phyloP scores from a whole-genome alignment of 1,139 yeast genomes.

The Geotrichum cucujoidarum region DNA sequence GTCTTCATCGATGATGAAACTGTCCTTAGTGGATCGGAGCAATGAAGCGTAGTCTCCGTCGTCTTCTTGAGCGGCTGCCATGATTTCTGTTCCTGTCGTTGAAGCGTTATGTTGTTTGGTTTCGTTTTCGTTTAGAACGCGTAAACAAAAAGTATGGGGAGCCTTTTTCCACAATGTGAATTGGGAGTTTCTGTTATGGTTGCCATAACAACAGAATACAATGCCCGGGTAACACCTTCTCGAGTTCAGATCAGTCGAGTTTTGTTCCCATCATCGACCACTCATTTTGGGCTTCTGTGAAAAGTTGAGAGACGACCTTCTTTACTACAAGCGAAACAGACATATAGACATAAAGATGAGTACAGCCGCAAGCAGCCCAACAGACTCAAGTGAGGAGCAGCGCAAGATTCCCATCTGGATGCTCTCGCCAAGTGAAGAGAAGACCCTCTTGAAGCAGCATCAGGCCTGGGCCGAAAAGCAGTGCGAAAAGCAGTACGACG shows the following conservation, averaged over 20 bases:
- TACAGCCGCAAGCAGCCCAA: too few species aligned
- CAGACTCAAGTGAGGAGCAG: too few species aligned
- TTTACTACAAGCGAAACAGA: too few species aligned
- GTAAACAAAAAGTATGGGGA: not conserved
- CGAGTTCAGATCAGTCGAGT: too few species aligned
- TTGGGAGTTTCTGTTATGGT: not conserved
- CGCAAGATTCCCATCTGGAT: slow-evolving; percentile 69
- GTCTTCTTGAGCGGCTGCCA: slow-evolving; percentile 27
- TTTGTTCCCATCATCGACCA: too few species aligned
- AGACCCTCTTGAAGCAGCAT: slow-evolving; percentile 71
- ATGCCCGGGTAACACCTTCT: slow-evolving; percentile 5
- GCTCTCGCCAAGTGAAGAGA: slow-evolving; percentile 80
- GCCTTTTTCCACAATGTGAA: not conserved
- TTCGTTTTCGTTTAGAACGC: not conserved
- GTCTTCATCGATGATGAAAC: slow-evolving; percentile 52
- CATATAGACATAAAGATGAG: too few species aligned
- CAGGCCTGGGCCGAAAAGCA: slow-evolving; percentile 64
- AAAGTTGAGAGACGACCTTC: not conserved
- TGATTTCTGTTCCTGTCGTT: not conserved
- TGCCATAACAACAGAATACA: slow-evolving; percentile 1
- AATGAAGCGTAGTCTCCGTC: slow-evolving; percentile 41
- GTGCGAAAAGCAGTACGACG: slow-evolving; percentile 56
- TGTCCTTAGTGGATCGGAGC: slow-evolving; percentile 43
- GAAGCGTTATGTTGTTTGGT: not conserved
- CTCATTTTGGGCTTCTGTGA: too few species aligned